Evolutionary conservation across 1,284 basidiomycete species (phyloP), one percentile per base, ranked within the genome.

Genomic region (Rhodotorula sp.): DNA sequence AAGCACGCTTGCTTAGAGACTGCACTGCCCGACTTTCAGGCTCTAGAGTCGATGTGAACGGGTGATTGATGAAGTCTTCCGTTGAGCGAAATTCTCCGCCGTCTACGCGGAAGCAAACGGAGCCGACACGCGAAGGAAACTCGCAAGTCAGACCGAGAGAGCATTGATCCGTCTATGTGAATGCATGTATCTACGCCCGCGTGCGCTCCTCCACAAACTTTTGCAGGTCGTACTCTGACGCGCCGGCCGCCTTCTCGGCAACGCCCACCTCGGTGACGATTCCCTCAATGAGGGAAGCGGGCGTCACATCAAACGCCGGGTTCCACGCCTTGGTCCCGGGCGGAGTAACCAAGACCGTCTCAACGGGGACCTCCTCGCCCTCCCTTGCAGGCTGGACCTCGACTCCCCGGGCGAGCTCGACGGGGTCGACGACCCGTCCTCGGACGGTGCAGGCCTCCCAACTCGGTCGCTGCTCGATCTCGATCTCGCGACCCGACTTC

Each of bases 231-330:
- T 73, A 79, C 54, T 67, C 72, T 0, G 52, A 29, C 34, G 90
- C 60, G 88, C 65, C 72, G 12, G 81, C 65, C 43, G 52, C 29
- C 69, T 73, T 72, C 67, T 76, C 76, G 10, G 72, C 78, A 6
- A 78, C 78, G 4, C 79, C 79, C 1, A 78, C 58, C 66, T 79
- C 78, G n/a, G 78, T 79, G 12, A 82, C 84, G 57, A 80, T 79
- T 6, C 72, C 78, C 62, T 72, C 75, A 71, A 85, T 85, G 34
- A 85, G 79, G 74, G 91, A 89, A 2, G 92, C 91, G 1, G 93
- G 93, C 0, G 93, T 96, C 23, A 97, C 92, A 80, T 96, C 93
- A 81, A 96, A 97, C 73, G 90, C 91, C 5, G 93, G 93, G 81
- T 96, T 97, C 82, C 94, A 93, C 15, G 94, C 87, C 66, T 77